Percentiles rank a stretch among this genome's conserved stretches.
These are phyloP conservation scores for Vigna trinervia DNA, from an alignment of 306 rosid species.

Conservation along the genomic window DNA sequence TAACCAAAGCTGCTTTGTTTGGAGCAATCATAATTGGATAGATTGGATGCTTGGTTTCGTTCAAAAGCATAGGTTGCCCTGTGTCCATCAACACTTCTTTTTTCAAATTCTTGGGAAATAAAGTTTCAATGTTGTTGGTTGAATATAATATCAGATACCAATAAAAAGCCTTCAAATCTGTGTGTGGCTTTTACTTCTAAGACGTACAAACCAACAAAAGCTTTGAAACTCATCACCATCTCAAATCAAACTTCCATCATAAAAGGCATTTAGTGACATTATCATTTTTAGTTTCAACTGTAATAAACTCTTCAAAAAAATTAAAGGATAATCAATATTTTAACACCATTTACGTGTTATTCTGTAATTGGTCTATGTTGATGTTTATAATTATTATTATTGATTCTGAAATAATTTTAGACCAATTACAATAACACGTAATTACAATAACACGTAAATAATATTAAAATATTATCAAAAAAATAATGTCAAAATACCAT, in stretches of 20 bases:
- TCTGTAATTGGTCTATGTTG: no score
- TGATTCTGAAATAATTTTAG: no score
- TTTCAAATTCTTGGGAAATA: neutral
- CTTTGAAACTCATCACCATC: neutral
- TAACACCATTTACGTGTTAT: no score
- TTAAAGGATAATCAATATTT: no score
- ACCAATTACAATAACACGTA: no score
- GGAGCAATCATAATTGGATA: conserved; percentile 18
- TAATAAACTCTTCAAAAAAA: neutral
- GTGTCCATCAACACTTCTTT: neutral
- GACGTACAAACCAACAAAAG: conserved; percentile 3
- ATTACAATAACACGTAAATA: no score
- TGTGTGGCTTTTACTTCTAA: neutral
- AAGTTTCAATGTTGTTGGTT: neutral
- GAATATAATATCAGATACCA: neutral
- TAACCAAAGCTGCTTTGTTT: conserved; percentile 34
- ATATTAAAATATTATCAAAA: no score
- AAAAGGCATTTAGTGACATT: neutral
- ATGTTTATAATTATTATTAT: no score
- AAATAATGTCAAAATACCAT: no score
- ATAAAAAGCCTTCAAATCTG: neutral
- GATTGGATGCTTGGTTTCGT: neutral
- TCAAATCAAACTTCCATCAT: neutral
- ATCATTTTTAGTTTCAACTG: neutral
- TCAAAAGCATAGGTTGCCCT: neutral